Evolutionary conservation across 163 green algal genomes (phyloP), one percentile per base, ranked within the genome.

Genomic region (Trebouxiophyceae sp.): DNA sequence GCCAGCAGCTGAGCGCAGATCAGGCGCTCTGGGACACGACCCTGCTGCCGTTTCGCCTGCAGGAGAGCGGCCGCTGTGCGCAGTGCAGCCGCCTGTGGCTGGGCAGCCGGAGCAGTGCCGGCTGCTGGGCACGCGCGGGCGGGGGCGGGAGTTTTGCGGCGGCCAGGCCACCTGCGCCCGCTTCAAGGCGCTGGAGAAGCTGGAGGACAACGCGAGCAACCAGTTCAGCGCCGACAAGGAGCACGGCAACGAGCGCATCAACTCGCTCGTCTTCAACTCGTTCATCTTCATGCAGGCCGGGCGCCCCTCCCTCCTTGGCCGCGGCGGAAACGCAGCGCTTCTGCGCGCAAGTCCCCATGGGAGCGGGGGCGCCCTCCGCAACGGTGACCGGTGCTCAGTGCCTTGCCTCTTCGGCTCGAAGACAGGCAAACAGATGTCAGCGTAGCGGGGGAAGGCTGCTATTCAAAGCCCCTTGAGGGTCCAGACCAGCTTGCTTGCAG

Each of bases 241-340:
- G 28, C 71, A 81, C 5, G 66, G 63, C 23, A 73, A 72, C n/a
- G 62, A 81, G 63, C 67, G 69, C 20, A 61, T 77, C 23, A 88
- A 92, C 67, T 90, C 82, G 16, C 69, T 98, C 54, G 87, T 99
- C 32, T 99, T 99, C 89, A 98, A 99, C 76, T 66, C 83, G 23
- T 99, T 98, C 79, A 96, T 99, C 69, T 96, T 88, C 57, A 81
- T 88, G 56, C 89, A 96, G 84, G 86, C 84, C 6, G 22, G 27
- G n/a, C n/a, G 16, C 8, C n/a, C 2, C 20, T 58, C 29, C n/a
- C n/a, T n/a, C n/a, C n/a, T n/a, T n/a, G n/a, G n/a, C n/a, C n/a
- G n/a, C n/a, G n/a, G n/a, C n/a, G n/a, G n/a, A n/a, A n/a, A n/a
- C n/a, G n/a, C n/a, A n/a, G n/a, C n/a, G n/a, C n/a, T n/a, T n/a